These are phyloP conservation scores for Aspergillus versicolor DNA, from an alignment of 2,329 filamentous ascomycete genomes.

Conservation along the genomic window DNA sequence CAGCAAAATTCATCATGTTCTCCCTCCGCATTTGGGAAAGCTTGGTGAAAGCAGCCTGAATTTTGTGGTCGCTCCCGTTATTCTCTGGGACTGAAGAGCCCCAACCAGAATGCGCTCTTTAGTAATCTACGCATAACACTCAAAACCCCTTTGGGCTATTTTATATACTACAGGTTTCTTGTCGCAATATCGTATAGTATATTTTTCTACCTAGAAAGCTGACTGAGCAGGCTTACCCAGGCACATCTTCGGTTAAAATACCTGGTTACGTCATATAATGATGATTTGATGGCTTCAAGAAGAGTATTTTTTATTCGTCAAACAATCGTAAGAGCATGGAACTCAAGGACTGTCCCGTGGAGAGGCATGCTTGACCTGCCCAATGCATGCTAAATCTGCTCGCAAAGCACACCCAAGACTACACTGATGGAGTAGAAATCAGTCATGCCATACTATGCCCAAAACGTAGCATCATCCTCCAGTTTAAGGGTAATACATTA, in stretches of 20 bases:
- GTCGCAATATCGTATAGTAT: background rate
- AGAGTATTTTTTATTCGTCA: slow-evolving; percentile 35
- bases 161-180: too few species aligned
- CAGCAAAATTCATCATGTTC: slow-evolving; percentile 3
- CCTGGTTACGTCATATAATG: background rate
- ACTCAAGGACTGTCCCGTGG: slow-evolving; percentile 34
- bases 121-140: background rate
- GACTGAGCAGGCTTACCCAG: background rate
- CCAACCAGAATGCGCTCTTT: background rate
- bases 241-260: background rate
- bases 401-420: slow-evolving; percentile 36
- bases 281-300: slow-evolving; percentile 4
- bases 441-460: slow-evolving; percentile 23
- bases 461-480: slow-evolving; percentile 29
- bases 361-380: slow-evolving; percentile 32
- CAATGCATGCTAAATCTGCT: slow-evolving; percentile 32
- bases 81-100: background rate
- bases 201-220: background rate
- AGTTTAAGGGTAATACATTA: slow-evolving; percentile 28
- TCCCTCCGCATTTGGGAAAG: background rate
- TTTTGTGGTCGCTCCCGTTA: background rate
- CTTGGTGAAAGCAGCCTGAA: background rate
- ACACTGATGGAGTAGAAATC: slow-evolving; percentile 26
- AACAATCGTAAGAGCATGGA: slow-evolving; percentile 38
- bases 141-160: background rate